Evolutionary conservation across 768 basidiomycete genomes (phyloP).

Genomic region (Tulasnella sp.): DNA sequence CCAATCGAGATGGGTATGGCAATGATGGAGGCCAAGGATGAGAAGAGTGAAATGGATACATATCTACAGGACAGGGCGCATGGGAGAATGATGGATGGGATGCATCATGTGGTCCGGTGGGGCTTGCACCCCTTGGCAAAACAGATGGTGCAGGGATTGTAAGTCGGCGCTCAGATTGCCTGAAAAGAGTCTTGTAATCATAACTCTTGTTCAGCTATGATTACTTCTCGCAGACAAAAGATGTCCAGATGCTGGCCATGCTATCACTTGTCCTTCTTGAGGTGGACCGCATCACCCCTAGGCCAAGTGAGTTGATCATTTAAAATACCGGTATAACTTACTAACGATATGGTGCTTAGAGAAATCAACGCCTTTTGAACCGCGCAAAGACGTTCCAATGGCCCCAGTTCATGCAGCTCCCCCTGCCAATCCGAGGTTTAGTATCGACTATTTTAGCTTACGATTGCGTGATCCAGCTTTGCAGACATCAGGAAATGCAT

Average conservation of each 20-base stretch:
- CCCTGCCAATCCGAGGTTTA: slow-evolving; percentile 1
- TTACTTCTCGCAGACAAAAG: slow-evolving; percentile 38
- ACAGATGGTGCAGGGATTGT: slow-evolving; percentile 19
- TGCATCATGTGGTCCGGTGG: slow-evolving; percentile 11
- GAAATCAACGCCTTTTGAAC: background rate
- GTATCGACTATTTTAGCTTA: slow-evolving; percentile 48
- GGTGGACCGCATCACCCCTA: slow-evolving; percentile 20
- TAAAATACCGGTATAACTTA: background rate
- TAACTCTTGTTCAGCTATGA: slow-evolving; percentile 28
- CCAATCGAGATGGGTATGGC: slow-evolving; percentile 19
- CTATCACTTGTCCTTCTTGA: slow-evolving; percentile 54
- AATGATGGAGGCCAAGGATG: background rate
- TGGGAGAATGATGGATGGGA: background rate
- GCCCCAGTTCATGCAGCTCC: slow-evolving; percentile 2
- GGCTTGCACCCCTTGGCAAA: slow-evolving; percentile 17
- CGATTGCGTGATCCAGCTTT: slow-evolving; percentile 20
- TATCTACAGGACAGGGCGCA: no score
- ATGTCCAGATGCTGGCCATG: slow-evolving; percentile 76
- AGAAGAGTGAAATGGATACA: no score
- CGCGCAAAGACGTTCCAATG: background rate
- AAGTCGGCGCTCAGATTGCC: slow-evolving; percentile 6
- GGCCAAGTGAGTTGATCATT: slow-evolving; percentile 1
- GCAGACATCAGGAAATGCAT: background rate
- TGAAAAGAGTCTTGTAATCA: background rate
- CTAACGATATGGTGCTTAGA: background rate